phyloP scores from a whole-genome alignment of 768 basidiomycete genomes.

The Clitopilus hobsonii region DNA sequence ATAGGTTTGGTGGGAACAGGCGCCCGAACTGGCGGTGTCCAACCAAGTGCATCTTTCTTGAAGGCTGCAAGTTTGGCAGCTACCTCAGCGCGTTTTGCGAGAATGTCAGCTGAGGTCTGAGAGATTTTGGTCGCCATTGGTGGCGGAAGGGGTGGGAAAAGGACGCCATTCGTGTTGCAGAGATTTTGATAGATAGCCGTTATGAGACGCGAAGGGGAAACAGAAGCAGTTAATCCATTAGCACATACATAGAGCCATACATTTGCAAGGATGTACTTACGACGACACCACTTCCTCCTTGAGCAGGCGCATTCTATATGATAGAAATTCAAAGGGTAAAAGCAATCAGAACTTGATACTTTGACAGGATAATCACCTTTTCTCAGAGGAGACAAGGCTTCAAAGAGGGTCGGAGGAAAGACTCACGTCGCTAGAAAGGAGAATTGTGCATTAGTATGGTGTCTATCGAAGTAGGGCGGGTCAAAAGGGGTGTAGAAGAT shows the following conservation, averaged over 20 bases:
- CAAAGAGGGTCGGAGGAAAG: too few species aligned
- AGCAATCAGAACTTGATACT: slow-evolving; percentile 36
- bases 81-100: slow-evolving; percentile 69
- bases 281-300: background rate
- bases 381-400: slow-evolving; percentile 19
- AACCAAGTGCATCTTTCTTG: slow-evolving; percentile 37
- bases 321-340: background rate
- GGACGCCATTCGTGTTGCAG: too few species aligned
- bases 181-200: too few species aligned
- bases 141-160: too few species aligned
- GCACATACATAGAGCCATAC: slow-evolving; percentile 20
- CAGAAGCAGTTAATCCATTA: slow-evolving; percentile 21
- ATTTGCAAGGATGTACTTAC: background rate
- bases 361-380: slow-evolving; percentile 68
- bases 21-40: slow-evolving; percentile 30
- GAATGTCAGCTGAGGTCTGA: slow-evolving; percentile 26
- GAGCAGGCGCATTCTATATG: background rate
- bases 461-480: too few species aligned
- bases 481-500: too few species aligned
- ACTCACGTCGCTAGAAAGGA: slow-evolving; percentile 85
- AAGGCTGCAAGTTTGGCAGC: slow-evolving; percentile 82
- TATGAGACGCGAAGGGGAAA: too few species aligned
- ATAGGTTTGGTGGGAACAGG: slow-evolving; percentile 35
- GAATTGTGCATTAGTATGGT: too few species aligned
- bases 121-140: slow-evolving; percentile 74